phyloP scores from a whole-genome alignment of 2,329 filamentous ascomycete species.

The Xylariales sp. region DNA sequence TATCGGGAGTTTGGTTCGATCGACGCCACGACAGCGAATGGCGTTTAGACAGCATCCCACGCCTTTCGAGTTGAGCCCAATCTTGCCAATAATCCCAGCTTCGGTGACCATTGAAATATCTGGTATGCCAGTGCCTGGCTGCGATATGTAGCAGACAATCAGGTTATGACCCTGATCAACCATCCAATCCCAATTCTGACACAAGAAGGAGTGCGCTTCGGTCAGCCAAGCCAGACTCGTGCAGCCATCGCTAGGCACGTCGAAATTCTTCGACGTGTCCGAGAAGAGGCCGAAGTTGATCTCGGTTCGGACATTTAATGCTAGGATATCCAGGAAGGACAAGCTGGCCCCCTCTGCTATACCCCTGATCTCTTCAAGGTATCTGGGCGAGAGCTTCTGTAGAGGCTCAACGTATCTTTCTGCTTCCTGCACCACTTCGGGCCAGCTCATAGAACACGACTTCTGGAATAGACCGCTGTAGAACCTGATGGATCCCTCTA shows the following conservation, averaged over 20 bases:
- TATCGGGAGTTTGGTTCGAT: constrained; percentile 48
- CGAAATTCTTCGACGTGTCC: constrained; percentile 12
- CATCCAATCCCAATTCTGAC: constrained; percentile 61
- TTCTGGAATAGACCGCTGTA: constrained; percentile 30
- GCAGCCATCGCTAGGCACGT: constrained; percentile 44
- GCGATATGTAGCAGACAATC: constrained; percentile 40
- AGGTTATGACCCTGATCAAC: constrained; percentile 44
- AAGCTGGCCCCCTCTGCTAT: constrained; percentile 46
- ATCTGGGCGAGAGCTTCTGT: constrained; percentile 27
- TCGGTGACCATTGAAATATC: constrained; percentile 54
- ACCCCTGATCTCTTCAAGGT: constrained; percentile 43
- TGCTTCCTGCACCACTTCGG: constrained; percentile 29
- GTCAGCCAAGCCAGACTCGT: constrained; percentile 46
- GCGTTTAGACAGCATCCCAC: constrained; percentile 60
- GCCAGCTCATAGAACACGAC: constrained; percentile 29
- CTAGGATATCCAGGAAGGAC: constrained; percentile 47
- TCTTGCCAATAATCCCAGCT: constrained; percentile 59
- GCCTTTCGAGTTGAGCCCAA: constrained; percentile 55
- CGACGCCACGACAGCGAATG: constrained; percentile 52
- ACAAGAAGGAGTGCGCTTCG: constrained; percentile 31
- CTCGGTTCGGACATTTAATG: constrained; percentile 53
- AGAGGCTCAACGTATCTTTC: constrained; percentile 41
- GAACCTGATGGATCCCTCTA: constrained; percentile 30
- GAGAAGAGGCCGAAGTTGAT: constrained; percentile 52
- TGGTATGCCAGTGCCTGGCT: constrained; percentile 33